Percentiles rank a stretch among this genome's conserved stretches.
Conservation (phyloP, 768 basidiomycete species). For the Mycena filopes region DNA sequence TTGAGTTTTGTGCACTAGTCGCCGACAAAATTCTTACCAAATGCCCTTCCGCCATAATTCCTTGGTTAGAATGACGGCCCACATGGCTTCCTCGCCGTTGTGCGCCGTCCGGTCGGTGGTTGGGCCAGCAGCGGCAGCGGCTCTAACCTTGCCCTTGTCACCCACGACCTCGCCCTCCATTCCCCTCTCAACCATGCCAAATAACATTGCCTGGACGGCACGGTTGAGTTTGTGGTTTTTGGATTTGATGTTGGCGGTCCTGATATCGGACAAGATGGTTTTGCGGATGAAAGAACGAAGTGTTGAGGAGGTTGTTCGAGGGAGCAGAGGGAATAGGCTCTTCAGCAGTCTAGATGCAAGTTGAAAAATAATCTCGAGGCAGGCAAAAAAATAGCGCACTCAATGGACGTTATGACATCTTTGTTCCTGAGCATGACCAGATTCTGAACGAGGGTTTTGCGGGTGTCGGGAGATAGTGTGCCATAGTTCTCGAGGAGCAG, state of each 20-base stretch:
- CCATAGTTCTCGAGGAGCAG: slow-evolving; percentile 85
- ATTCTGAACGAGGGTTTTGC: slow-evolving; percentile 88
- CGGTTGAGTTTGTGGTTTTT: slow-evolving; percentile 97
- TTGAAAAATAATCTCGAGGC: background rate
- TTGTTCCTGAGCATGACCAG: slow-evolving; percentile 95
- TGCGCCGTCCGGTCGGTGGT: slow-evolving; percentile 51
- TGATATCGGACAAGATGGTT: slow-evolving; percentile 94
- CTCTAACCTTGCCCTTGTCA: slow-evolving; percentile 82
- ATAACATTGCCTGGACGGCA: slow-evolving; percentile 94
- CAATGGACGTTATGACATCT: slow-evolving; percentile 89
- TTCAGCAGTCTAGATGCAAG: slow-evolving; percentile 74
- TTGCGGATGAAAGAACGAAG: slow-evolving; percentile 89
- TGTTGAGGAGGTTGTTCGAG: slow-evolving; percentile 88
- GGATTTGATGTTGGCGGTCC: slow-evolving; percentile 85
- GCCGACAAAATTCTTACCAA: slow-evolving; percentile 60
- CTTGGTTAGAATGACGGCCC: slow-evolving; percentile 94
- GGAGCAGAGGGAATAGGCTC: slow-evolving; percentile 93
- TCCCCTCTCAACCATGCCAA: slow-evolving; percentile 94
- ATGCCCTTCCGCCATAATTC: slow-evolving; percentile 95
- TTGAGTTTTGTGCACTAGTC: slow-evolving; percentile 11
- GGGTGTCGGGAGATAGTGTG: slow-evolving; percentile 79
- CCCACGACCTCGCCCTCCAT: slow-evolving; percentile 85
- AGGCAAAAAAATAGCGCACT: slow-evolving; percentile 62
- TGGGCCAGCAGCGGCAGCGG: slow-evolving; percentile 47
- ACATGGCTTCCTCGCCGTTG: slow-evolving; percentile 90